Evolutionary conservation across 306 rosid genomes (phyloP).

Genomic region (Sechiopsis laciniata): DNA sequence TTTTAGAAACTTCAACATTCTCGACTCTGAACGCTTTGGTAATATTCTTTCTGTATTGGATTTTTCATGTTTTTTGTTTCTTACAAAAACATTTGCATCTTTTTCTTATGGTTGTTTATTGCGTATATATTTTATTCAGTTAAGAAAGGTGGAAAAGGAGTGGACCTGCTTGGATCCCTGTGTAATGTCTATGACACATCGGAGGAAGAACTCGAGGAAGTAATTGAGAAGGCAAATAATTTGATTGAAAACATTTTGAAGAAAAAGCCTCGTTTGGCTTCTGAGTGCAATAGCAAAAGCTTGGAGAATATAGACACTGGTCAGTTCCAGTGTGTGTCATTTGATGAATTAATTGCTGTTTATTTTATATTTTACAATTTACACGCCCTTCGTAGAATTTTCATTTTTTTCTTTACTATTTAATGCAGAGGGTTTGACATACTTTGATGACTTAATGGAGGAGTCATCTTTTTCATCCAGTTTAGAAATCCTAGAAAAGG

Average conservation of each 20-base stretch:
- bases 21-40: constrained; percentile 70
- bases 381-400: constrained; percentile 16
- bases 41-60: constrained; percentile 26
- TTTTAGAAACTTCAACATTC: constrained; percentile 57
- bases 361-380: neutral
- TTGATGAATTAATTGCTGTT: constrained; percentile 7
- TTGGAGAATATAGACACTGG: constrained; percentile 71
- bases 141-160: constrained; percentile 60
- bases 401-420: constrained; percentile 14
- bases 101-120: constrained; percentile 28
- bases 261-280: constrained; percentile 62
- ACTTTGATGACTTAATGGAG: constrained; percentile 74
- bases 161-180: constrained; percentile 82
- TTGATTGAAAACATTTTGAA: constrained; percentile 67
- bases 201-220: constrained; percentile 77
- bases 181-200: constrained; percentile 67
- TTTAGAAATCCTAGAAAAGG: constrained; percentile 64
- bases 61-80: constrained; percentile 5
- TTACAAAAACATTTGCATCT: neutral
- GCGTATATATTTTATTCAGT: constrained; percentile 38
- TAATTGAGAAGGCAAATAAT: constrained; percentile 71
- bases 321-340: constrained; percentile 25
- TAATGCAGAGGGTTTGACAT: constrained; percentile 70
- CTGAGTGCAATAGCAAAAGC: constrained; percentile 62
- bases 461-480: constrained; percentile 51